Evolutionary conservation across 116 monocot species (phyloP).

Genomic region (Zostera marina): DNA sequence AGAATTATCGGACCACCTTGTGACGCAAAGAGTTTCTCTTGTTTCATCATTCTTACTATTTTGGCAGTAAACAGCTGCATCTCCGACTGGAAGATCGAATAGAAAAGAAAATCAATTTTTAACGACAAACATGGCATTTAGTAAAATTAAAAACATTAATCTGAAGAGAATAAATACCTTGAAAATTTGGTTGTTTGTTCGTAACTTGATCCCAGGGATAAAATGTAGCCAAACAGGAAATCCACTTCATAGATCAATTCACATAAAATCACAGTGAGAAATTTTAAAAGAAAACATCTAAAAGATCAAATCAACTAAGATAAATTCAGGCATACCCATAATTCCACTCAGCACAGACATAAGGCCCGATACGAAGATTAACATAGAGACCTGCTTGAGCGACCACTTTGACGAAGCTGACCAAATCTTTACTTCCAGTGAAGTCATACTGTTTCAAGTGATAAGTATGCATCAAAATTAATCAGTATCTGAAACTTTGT

Average conservation of each 20-base stretch:
- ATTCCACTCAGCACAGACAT: slow-evolving; percentile 69
- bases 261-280: not conserved
- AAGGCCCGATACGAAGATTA: slow-evolving; percentile 49
- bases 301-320: not conserved
- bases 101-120: not conserved
- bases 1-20: slow-evolving; percentile 71
- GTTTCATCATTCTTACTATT: slow-evolving; percentile 55
- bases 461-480: not conserved
- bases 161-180: slow-evolving; percentile 22
- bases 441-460: slow-evolving; percentile 35
- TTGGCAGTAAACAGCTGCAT: slow-evolving; percentile 43
- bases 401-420: slow-evolving; percentile 44
- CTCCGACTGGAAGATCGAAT: slow-evolving; percentile 21
- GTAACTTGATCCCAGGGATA: slow-evolving; percentile 51
- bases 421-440: slow-evolving; percentile 37
- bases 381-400: slow-evolving; percentile 43
- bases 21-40: slow-evolving; percentile 51
- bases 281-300: not conserved
- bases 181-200: slow-evolving; percentile 35
- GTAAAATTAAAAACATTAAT: not conserved
- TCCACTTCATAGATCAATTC: slow-evolving; percentile 23
- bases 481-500: not conserved
- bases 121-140: not conserved
- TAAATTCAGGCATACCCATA: slow-evolving; percentile 23
- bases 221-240: slow-evolving; percentile 57